A percentile compares a stretch with the other conserved stretches of the same genome.
Conservation (phyloP, 257 asterid genomes). For the Datura wrightii region DNA sequence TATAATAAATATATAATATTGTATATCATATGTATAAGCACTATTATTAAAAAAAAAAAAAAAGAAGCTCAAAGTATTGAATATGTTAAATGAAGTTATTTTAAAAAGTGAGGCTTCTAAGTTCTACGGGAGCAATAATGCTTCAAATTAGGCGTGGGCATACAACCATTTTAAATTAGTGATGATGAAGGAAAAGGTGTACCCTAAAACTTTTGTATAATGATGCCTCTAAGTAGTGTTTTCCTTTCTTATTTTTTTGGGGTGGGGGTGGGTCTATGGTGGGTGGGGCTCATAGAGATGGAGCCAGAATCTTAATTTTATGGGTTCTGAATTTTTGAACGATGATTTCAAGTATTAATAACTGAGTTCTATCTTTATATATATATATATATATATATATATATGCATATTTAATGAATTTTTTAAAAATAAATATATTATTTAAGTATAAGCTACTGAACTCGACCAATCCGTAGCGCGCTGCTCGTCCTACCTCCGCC, state of each 20-base stretch:
- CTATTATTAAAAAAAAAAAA: too few relatives aligned
- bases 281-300: not conserved
- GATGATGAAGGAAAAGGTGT: conserved; percentile 52
- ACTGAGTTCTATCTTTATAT: too few relatives aligned
- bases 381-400: too few relatives aligned
- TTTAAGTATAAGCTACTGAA: not conserved
- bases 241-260: not conserved
- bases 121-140: conserved; percentile 58
- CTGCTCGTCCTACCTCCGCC: not conserved
- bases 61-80: too few relatives aligned
- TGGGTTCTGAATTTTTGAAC: not conserved
- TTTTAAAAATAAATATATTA: not conserved
- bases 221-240: conserved; percentile 1
- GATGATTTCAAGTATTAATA: too few relatives aligned
- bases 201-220: conserved; percentile 51
- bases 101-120: conserved; percentile 18
- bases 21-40: too few relatives aligned
- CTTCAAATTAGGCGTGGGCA: conserved; percentile 64
- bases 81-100: not conserved
- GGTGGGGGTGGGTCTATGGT: not conserved
- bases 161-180: conserved; percentile 57
- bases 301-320: not conserved
- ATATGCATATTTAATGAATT: too few relatives aligned
- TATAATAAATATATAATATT: too few relatives aligned
- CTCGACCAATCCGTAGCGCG: too few relatives aligned